Base-by-base conservation (phyloP, 768 basidiomycete genomes). In the Suillus subaureus region DNA sequence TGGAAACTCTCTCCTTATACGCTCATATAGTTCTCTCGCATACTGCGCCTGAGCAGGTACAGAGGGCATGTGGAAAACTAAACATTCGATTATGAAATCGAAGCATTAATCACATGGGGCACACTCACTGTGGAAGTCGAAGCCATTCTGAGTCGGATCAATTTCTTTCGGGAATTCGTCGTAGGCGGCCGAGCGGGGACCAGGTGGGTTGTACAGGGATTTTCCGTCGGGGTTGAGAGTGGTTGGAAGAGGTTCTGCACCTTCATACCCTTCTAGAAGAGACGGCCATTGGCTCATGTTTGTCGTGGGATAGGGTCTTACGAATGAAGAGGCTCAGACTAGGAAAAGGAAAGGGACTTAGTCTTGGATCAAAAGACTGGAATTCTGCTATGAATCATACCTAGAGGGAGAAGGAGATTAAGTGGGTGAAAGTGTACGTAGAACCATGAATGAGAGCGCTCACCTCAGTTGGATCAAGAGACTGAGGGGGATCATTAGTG, bases 41-140 rank as follows among this genome's bases (percentile, higher is more conserved):
- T 81, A 85, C 55, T 82, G 74, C 0, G 75, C 61, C 58, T 91
- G 81, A 18, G 71, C 71, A 4, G 80, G 73, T 40, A 79, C 77
- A n/a, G 68, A 72, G 16, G 79, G 84, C 77, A 85, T 84, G 75
- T 89, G 89, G 69, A 90, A 92, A 31, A 91, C 89, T 89, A 61
- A n/a, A 23, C 12, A 58, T 40, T 8, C 9, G 23, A 26, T 39
- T 37, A 43, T 60, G 65, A 42, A 58, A 42, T 33, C n/a, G 61
- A 23, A 18, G 12, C 13, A 45, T 45, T 23, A 26, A 42, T 37
- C 54, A 63, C 21, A 35, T 21, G 15, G 33, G 58, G 21, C 31
- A 31, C 26, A 73, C 87, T 76, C 66, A 87, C 90, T 83, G 70
- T 91, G 90, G 70, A 92, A 91, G 74, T 92, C 90, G 67, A 91